Base-by-base conservation (phyloP, 1,284 basidiomycete species). In the Termitomyces sp. region DNA sequence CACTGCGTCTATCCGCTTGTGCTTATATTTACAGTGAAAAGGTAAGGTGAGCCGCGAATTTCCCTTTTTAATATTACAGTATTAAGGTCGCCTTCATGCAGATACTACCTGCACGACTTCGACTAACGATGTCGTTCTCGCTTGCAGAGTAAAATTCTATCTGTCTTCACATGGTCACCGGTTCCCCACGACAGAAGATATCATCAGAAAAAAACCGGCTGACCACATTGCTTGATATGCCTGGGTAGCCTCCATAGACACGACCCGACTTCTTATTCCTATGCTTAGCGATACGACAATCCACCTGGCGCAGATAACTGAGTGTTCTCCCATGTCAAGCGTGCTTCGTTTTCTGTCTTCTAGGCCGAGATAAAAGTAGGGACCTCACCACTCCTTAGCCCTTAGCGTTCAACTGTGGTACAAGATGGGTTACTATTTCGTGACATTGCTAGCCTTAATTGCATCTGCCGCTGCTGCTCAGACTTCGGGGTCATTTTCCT, bases 401-500 rank as follows among this genome's bases (percentile, higher is more conserved):
- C 12, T 13, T 8, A 21, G 24, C 12, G 21, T 7, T 13, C 17
- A 6, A 33, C 6, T 51, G 38, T 48, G 17, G 17, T 26, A 13
- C 21, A 17, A 40, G 17, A 57, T 57, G 55, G 6, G 38, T 41
- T 34, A 36, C 28, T 31, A 6, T n/a, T 43, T 48, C 13, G n/a
- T 49, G 19, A 34, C 48, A 21, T 38, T 55, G 15, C 28, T 33
- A 5, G 21, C 44, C 1, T 46, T 50, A 24, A 46, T 51, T 43
- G 24, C 40, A 38, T 54, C 48, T 26, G 30, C 33, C 24, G 31
- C 39, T 39, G 58, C 53, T 9, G 56, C 53, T 34, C 56, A 57
- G 36, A 59, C 50, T 24, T 38, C 42, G 8, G 65, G 66, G 10
- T 59, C 63, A 1, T 64, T 70, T 54, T 67, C 56, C 26, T 52